Evolutionary conservation across 345 rosid species (phyloP).

Genomic region (Cochlearia excelsa): DNA sequence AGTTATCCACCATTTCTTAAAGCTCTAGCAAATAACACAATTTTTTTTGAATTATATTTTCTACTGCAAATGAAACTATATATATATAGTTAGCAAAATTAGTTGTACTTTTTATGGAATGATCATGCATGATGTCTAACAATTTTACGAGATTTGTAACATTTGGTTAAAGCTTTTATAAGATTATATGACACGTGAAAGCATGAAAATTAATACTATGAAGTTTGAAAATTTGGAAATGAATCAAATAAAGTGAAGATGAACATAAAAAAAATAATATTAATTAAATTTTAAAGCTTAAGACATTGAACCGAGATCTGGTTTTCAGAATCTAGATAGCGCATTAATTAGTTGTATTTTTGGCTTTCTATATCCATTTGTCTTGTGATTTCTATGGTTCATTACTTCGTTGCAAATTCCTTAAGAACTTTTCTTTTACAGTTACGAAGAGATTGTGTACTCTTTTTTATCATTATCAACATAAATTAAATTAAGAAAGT

Average conservation of each 20-base stretch:
- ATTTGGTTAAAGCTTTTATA: neutral
- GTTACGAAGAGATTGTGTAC: neutral
- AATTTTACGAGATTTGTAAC: neutral
- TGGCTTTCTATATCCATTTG: neutral
- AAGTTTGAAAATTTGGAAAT: neutral
- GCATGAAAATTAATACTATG: too few relatives aligned
- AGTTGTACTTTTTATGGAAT: neutral
- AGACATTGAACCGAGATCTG: neutral
- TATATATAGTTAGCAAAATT: neutral
- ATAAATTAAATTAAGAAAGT: too few relatives aligned
- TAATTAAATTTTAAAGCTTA: neutral
- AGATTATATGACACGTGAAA: neutral
- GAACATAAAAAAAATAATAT: neutral
- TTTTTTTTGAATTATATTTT: neutral
- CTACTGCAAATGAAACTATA: neutral
- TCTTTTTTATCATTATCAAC: neutral
- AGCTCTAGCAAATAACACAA: neutral
- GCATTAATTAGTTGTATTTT: neutral
- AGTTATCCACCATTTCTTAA: constrained; percentile 4
- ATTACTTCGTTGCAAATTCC: neutral
- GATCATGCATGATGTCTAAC: neutral
- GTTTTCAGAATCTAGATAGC: neutral
- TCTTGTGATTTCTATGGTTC: neutral
- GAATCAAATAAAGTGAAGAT: neutral
- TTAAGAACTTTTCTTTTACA: neutral